Evolutionary conservation across 163 green algal species (phyloP).

Genomic region (Scenedesmus sp.): DNA sequence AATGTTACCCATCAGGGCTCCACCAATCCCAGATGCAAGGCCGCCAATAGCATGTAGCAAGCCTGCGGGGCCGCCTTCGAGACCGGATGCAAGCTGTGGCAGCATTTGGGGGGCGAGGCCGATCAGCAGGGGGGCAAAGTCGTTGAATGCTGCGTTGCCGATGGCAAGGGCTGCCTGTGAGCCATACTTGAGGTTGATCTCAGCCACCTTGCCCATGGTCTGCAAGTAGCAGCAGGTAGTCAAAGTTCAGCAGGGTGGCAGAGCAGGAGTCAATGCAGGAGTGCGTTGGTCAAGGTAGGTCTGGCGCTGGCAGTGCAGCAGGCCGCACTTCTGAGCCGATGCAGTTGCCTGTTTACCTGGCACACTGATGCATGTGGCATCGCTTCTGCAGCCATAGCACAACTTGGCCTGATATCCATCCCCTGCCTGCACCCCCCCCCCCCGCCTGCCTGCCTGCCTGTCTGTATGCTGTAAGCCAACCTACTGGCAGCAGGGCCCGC

Average conservation of each 20-base stretch:
- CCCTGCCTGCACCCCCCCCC: no score
- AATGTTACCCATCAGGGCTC: conserved; percentile 19
- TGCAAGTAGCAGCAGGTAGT: not conserved
- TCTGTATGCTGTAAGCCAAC: no score
- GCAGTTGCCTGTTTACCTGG: no score
- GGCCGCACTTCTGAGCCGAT: no score
- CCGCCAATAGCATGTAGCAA: not conserved
- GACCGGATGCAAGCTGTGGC: not conserved
- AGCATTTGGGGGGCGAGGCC: conserved; percentile 16
- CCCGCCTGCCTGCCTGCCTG: no score
- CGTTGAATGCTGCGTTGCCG: conserved; percentile 30
- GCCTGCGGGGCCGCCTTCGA: not conserved
- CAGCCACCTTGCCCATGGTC: conserved; percentile 28
- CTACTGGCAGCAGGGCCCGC: no score
- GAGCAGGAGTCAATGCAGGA: not conserved
- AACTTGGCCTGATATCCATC: no score
- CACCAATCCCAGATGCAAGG: conserved; percentile 9
- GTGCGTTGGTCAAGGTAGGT: not conserved
- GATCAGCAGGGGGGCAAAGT: conserved; percentile 24
- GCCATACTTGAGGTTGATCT: conserved; percentile 1
- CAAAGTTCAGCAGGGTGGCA: not conserved
- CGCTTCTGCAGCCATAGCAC: no score
- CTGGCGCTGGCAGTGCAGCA: no score
- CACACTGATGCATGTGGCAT: no score
- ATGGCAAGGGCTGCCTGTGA: conserved; percentile 14